Percentiles rank a stretch among this genome's conserved stretches.
These are phyloP conservation scores for Leptographium galeiforme DNA, from an alignment of 2,329 filamentous ascomycete genomes.

Conservation along the genomic window DNA sequence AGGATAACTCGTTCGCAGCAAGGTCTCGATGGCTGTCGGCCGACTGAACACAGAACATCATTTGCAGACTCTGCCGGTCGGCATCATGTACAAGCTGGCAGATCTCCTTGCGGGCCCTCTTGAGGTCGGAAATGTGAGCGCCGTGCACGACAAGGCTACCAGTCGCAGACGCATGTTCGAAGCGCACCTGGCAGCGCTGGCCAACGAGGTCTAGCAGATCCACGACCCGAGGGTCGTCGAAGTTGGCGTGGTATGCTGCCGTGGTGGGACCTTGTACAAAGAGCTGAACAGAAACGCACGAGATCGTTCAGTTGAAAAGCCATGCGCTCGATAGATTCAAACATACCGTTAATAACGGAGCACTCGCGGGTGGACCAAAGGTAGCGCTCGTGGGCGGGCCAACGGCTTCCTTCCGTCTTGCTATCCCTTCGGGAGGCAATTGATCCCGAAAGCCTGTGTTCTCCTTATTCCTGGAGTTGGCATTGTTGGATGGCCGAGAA, in stretches of 20 bases:
- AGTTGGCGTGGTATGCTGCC: background rate
- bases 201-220: background rate
- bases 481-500: too few species aligned
- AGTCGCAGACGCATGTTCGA: background rate
- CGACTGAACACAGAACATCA: background rate
- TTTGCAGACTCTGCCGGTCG: background rate
- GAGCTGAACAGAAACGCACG: background rate
- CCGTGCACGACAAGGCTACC: background rate
- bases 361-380: too few species aligned
- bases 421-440: background rate
- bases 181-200: background rate
- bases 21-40: too few species aligned
- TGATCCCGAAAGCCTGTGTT: too few species aligned
- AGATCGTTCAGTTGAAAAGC: background rate
- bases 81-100: background rate
- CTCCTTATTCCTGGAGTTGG: background rate
- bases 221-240: background rate
- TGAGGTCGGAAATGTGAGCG: background rate
- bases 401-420: background rate
- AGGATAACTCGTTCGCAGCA: background rate
- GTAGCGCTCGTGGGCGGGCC: too few species aligned
- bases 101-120: background rate
- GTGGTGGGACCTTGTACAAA: background rate
- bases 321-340: background rate
- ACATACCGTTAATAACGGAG: background rate